Evolutionary conservation across 2,329 filamentous ascomycete genomes (phyloP), one percentile per base, ranked within the genome.

Genomic region (Macrophomina pseudophaseolina): DNA sequence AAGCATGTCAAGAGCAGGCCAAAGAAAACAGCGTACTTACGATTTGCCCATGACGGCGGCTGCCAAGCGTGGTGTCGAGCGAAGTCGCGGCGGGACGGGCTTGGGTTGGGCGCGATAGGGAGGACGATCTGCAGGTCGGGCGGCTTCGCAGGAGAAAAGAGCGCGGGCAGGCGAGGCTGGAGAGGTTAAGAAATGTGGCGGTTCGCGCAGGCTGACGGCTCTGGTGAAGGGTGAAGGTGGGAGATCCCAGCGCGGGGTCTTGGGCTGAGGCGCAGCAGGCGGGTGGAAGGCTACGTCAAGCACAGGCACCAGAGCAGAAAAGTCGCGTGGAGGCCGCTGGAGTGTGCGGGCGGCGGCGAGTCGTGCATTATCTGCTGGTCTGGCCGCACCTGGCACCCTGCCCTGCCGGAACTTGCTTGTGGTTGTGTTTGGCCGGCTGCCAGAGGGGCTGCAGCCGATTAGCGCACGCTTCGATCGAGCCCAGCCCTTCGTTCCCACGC

Each of bases 11-110:
- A 11, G 16, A 58, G 28, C 12, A 51, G 30, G 7, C 11, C 9
- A 58, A 64, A 53, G 51, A 62, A 67, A 63, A 46, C 40, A 30
- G 46, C 62, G 54, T 66, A 60, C 77, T 79, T 76, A 79, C 77
- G 76, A 78, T 78, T 79, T 79, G 71, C 77, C 77, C 77, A 79
- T 79, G 71, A 42, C 53, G 53, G 51, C 52, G 28, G 30, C 16
- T 62, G 58, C 58, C 58, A 62, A 62, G 58, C 58, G 58, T 48
- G 63, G 52, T 54, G 62, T 53, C 23, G 8, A 35, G 42, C 18
- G 63, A n/a, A 49, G 52, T 56, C 18, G 66, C 49, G 30, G 51
- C 23, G 42, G 42, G 42, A 40, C 14, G 64, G 40, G 66, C 51
- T 59, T 48, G 65, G 68, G 46, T 69, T 54, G 65, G 54, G 49